Conservation (phyloP, 768 basidiomycete genomes). For the Tylopilus felleus region DNA sequence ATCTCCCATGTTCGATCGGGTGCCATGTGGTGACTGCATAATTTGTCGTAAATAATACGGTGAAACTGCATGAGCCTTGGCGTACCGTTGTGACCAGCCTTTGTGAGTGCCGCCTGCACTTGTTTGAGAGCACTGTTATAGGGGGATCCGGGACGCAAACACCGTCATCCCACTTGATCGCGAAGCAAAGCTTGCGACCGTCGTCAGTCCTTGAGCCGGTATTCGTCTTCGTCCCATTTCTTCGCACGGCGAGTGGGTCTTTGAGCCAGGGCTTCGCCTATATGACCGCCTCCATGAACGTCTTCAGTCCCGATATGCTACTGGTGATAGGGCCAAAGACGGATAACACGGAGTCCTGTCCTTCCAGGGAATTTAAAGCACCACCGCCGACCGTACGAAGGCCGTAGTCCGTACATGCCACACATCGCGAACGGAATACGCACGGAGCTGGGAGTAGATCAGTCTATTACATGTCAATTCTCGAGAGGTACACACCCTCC, state of each 20-base stretch:
- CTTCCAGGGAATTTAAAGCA: constrained; percentile 60
- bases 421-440: constrained; percentile 60
- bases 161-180: constrained; percentile 66
- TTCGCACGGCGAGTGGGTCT: constrained; percentile 61
- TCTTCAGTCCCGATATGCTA: constrained; percentile 55
- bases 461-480: not conserved
- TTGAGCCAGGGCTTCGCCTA: constrained; percentile 59
- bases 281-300: constrained; percentile 63
- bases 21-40: constrained; percentile 66
- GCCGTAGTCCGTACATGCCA: constrained; percentile 69
- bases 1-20: constrained; percentile 49
- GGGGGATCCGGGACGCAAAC: constrained; percentile 61
- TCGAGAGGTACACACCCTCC: constrained; percentile 52
- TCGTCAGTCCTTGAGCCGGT: constrained; percentile 51
- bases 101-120: constrained; percentile 51
- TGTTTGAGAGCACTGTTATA: constrained; percentile 55
- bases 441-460: constrained; percentile 47
- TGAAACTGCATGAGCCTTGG: not conserved
- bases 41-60: not conserved
- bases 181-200: constrained; percentile 53
- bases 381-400: constrained; percentile 61
- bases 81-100: constrained; percentile 64
- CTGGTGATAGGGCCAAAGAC: constrained; percentile 71
- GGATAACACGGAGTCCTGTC: constrained; percentile 67
- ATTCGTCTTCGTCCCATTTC: constrained; percentile 58